Conservation (phyloP, 2,329 filamentous ascomycete species). For the Talaromyces sp. region DNA sequence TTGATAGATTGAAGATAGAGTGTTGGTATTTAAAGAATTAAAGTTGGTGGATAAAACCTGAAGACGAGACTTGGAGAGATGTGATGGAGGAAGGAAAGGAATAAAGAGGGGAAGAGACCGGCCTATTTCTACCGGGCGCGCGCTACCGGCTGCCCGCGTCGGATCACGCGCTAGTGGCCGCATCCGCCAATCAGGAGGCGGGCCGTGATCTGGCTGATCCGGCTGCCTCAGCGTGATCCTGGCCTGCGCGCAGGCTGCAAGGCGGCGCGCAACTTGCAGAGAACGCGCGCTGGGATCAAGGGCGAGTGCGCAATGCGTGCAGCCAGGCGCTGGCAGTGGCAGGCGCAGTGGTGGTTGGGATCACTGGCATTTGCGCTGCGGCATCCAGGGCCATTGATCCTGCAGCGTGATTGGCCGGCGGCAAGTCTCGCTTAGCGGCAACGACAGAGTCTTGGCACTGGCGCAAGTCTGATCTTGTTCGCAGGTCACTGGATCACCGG, state of each 20-base stretch:
- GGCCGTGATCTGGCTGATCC: slow-evolving; percentile 22
- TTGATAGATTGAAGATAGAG: slow-evolving; percentile 36
- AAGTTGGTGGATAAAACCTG: slow-evolving; percentile 19
- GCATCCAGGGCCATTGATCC: slow-evolving; percentile 34
- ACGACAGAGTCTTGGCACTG: background rate
- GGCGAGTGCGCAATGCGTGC: background rate
- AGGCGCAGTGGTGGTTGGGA: slow-evolving; percentile 26
- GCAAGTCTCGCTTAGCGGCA: slow-evolving; percentile 30
- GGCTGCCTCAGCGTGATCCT: slow-evolving; percentile 16
- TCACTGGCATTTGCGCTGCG: slow-evolving; percentile 23
- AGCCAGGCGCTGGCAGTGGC: slow-evolving; percentile 13
- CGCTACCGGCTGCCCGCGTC: slow-evolving; percentile 21
- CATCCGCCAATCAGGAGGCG: slow-evolving; percentile 32
- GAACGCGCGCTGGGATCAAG: background rate
- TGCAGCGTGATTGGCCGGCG: slow-evolving; percentile 30
- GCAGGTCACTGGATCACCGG: too few relatives aligned
- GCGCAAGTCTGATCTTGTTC: background rate
- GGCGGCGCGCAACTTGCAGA: slow-evolving; percentile 4
- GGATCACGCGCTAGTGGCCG: slow-evolving; percentile 34
- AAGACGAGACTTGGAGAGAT: slow-evolving; percentile 20
- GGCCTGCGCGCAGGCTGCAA: slow-evolving; percentile 10
- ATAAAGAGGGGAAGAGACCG: slow-evolving; percentile 20
- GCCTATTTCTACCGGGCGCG: slow-evolving; percentile 35
- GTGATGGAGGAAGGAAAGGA: slow-evolving; percentile 12
- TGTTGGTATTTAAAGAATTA: slow-evolving; percentile 23